Evolutionary conservation across 2,329 filamentous ascomycete species (phyloP).

Genomic region (Ophiostoma piceae): DNA sequence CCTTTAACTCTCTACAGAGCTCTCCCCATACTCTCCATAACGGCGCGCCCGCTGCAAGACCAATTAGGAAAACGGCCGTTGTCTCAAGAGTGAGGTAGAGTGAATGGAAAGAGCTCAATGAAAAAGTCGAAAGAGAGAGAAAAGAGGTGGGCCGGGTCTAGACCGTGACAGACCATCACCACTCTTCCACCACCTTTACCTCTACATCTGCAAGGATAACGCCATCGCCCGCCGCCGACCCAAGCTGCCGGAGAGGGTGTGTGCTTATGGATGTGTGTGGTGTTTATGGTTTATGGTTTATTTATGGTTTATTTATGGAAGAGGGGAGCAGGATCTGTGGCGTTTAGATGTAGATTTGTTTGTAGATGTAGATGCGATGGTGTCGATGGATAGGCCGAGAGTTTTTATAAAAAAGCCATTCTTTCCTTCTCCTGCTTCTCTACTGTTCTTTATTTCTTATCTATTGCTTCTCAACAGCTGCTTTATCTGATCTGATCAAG

Average conservation of each 20-base stretch:
- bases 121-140: background rate
- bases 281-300: background rate
- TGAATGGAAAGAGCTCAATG: no score
- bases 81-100: no score
- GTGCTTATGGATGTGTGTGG: background rate
- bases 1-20: background rate
- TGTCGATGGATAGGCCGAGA: no score
- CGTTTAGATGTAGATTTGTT: background rate
- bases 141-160: background rate
- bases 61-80: background rate
- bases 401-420: no score
- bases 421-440: no score
- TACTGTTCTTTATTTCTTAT: no score
- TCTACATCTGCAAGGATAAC: slow-evolving; percentile 4
- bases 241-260: slow-evolving; percentile 20
- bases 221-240: slow-evolving; percentile 13
- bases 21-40: background rate
- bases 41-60: background rate
- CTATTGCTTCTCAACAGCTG: no score
- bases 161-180: background rate
- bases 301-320: no score
- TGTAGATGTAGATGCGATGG: background rate
- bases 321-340: background rate
- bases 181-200: no score
- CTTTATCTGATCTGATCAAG: no score